Conservation (phyloP, 306 rosid species). For the Lathyrus tuberosus region DNA sequence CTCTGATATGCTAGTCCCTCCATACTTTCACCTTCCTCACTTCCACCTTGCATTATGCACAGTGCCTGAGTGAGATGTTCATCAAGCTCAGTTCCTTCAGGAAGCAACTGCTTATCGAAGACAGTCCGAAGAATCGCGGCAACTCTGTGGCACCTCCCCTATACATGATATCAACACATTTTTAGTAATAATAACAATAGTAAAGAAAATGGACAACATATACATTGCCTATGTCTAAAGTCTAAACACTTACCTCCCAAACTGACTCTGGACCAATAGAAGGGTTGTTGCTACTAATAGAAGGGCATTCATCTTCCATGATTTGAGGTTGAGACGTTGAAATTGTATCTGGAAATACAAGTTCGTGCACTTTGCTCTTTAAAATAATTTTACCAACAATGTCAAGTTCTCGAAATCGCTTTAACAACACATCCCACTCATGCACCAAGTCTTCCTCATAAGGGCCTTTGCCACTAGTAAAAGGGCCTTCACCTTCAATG, state of each 20-base stretch:
- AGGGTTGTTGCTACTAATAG: not conserved
- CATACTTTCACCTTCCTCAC: not conserved
- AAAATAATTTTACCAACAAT: not conserved
- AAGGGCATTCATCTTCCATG: not conserved
- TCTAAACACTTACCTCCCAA: conserved; percentile 2
- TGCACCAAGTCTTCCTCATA: not conserved
- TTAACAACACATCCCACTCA: not conserved
- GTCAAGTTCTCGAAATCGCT: not conserved
- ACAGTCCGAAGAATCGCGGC: not conserved
- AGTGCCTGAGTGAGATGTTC: not conserved
- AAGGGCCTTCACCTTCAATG: not conserved
- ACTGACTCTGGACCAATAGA: not conserved
- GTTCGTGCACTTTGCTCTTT: not conserved
- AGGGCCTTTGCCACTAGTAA: not conserved
- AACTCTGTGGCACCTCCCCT: conserved; percentile 4
- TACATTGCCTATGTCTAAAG: not conserved
- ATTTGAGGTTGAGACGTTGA: not conserved
- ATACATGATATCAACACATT: not conserved
- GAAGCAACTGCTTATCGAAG: not conserved
- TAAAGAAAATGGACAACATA: not conserved
- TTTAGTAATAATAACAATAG: not conserved
- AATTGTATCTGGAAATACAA: conserved; percentile 3
- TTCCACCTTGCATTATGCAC: not conserved
- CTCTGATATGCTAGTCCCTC: conserved; percentile 2
- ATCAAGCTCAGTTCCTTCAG: not conserved